Conservation (phyloP, 2,329 filamentous ascomycete genomes). For the Coniochaeta ligniaria region DNA sequence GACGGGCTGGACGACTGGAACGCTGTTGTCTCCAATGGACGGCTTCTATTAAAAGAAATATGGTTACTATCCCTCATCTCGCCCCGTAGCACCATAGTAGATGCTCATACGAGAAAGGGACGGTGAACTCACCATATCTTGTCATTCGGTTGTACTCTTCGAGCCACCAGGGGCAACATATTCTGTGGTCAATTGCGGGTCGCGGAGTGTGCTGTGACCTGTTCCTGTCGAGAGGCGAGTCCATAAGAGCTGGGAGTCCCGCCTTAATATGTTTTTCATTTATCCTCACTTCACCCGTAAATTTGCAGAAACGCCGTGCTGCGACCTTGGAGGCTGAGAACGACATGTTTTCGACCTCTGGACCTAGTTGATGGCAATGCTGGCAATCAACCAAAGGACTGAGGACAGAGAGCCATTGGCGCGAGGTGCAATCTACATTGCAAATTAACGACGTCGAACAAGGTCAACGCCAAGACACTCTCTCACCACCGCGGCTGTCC, state of each 20-base stretch:
- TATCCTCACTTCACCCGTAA: constrained; percentile 36
- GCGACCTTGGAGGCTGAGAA: constrained; percentile 6
- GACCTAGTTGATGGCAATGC: not conserved
- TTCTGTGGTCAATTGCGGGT: constrained; percentile 2
- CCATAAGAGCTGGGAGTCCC: constrained; percentile 21
- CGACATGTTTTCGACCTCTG: not conserved
- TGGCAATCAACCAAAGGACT: constrained; percentile 2
- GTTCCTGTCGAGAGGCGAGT: constrained; percentile 9
- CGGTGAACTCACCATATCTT: not conserved
- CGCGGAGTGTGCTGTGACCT: constrained; percentile 10
- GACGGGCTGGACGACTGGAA: not conserved
- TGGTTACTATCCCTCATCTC: not conserved
- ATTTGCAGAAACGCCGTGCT: constrained; percentile 20
- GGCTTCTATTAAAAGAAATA: constrained; percentile 18
- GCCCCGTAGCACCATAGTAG: constrained; percentile 1
- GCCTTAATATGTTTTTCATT: constrained; percentile 36
- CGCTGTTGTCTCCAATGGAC: not conserved
- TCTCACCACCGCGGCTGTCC: not conserved
- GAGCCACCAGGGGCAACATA: not conserved
- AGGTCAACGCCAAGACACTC: constrained; percentile 10
- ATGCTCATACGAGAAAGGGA: constrained; percentile 5
- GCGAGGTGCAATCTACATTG: constrained; percentile 13
- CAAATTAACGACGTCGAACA: constrained; percentile 17
- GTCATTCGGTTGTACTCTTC: not conserved
- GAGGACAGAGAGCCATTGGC: constrained; percentile 2